phyloP scores from a whole-genome alignment of 768 basidiomycete species.

The Calocybe cyanea region DNA sequence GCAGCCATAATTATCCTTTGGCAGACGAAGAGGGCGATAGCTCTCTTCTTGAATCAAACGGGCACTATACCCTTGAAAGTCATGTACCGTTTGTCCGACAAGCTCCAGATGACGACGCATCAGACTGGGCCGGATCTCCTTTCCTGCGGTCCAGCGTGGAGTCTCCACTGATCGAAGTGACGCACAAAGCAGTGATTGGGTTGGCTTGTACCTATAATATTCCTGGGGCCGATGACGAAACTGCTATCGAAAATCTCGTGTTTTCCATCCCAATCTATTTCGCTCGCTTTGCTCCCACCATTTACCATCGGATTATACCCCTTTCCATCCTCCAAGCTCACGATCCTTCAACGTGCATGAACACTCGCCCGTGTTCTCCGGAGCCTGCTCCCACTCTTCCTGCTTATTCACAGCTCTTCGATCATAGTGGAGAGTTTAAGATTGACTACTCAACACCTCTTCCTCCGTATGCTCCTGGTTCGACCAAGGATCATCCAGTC shows the following conservation, averaged over 20 bases:
- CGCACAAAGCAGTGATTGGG: slow-evolving; percentile 50
- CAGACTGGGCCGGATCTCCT: slow-evolving; percentile 36
- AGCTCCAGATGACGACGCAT: slow-evolving; percentile 20
- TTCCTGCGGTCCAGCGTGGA: slow-evolving; percentile 41
- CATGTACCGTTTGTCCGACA: slow-evolving; percentile 43
- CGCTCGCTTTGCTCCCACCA: slow-evolving; percentile 36
- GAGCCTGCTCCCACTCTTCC: slow-evolving; percentile 43
- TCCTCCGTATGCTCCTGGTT: slow-evolving; percentile 44
- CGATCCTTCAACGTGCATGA: slow-evolving; percentile 1
- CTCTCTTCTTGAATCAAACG: slow-evolving; percentile 22
- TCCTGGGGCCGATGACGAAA: slow-evolving; percentile 27
- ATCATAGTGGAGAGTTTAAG: slow-evolving; percentile 69
- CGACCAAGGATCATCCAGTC: slow-evolving; percentile 5
- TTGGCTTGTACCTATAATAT: slow-evolving; percentile 55
- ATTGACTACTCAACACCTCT: slow-evolving; percentile 62
- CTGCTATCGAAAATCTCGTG: slow-evolving; percentile 29
- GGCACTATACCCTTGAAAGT: slow-evolving; percentile 61
- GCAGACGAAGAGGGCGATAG: slow-evolving; percentile 33
- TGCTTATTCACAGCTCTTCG: slow-evolving; percentile 75
- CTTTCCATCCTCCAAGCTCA: slow-evolving; percentile 11
- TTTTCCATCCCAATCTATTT: slow-evolving; percentile 53
- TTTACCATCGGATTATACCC: slow-evolving; percentile 13
- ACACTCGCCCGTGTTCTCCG: slow-evolving; percentile 15
- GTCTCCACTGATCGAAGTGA: slow-evolving; percentile 55
- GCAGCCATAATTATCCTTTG: slow-evolving; percentile 49